Conservation (phyloP, 2,329 filamentous ascomycete genomes). For the Fusarium sp. region DNA sequence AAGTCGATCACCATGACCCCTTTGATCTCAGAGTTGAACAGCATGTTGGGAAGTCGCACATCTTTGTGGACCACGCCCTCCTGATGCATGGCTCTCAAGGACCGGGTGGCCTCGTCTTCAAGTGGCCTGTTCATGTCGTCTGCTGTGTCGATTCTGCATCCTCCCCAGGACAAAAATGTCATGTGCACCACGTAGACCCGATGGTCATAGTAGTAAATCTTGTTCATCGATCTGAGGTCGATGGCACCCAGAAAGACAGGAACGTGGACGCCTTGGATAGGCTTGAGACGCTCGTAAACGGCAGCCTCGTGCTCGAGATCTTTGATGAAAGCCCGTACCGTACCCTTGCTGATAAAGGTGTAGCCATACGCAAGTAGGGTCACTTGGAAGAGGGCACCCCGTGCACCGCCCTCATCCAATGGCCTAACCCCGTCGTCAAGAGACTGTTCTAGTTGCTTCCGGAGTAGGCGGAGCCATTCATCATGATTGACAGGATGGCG, state of each 20-base stretch:
- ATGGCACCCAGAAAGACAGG: not conserved
- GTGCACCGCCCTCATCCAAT: conserved; percentile 45
- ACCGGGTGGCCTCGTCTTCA: no score
- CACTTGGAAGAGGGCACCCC: conserved; percentile 53
- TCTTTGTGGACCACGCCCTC: no score
- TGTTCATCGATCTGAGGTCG: not conserved
- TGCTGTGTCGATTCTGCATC: no score
- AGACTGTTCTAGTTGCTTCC: conserved; percentile 43
- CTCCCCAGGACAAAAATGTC: no score
- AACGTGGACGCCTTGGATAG: not conserved
- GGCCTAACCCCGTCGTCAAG: conserved; percentile 42
- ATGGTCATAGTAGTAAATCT: no score
- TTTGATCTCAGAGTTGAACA: no score
- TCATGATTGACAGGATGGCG: conserved; percentile 44
- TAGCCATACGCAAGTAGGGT: conserved; percentile 53
- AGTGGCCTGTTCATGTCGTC: no score
- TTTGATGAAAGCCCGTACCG: conserved; percentile 43
- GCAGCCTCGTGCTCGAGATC: conserved; percentile 49
- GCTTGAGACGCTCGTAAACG: conserved; percentile 25
- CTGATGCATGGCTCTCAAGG: no score
- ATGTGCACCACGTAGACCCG: no score
- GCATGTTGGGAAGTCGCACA: no score
- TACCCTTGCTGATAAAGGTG: conserved; percentile 55
- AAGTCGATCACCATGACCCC: no score
- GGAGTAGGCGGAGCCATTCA: conserved; percentile 45